These are phyloP conservation scores for Brassica rapa DNA, from an alignment of 345 rosid genomes.

Conservation along the genomic window DNA sequence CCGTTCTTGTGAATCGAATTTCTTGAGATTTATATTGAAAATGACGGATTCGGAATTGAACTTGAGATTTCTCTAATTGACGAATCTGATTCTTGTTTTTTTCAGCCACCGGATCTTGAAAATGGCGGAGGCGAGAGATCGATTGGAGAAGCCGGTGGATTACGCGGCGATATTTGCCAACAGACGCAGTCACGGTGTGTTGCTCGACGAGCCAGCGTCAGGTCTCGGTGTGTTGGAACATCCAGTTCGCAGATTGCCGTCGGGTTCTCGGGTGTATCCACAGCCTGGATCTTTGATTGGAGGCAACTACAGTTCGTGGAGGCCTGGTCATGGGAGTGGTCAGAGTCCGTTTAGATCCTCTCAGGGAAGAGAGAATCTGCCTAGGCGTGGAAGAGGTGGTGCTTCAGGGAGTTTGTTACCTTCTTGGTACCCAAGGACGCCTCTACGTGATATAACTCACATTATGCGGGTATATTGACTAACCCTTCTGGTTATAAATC, in stretches of 20 bases:
- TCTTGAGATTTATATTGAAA: neutral
- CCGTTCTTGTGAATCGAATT: constrained; percentile 19
- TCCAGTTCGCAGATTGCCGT: constrained; percentile 32
- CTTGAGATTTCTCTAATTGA: neutral
- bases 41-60: neutral
- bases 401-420: constrained; percentile 52
- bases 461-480: constrained; percentile 53
- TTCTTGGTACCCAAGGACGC: constrained; percentile 84
- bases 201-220: constrained; percentile 41
- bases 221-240: constrained; percentile 27
- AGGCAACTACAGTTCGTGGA: constrained; percentile 40
- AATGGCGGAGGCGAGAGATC: constrained; percentile 77
- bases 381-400: constrained; percentile 42
- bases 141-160: constrained; percentile 60
- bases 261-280: constrained; percentile 16
- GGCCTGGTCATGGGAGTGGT: constrained; percentile 39
- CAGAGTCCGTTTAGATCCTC: constrained; percentile 35
- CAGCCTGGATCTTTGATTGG: constrained; percentile 15
- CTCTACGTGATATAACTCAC: constrained; percentile 70
- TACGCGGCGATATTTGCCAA: constrained; percentile 45
- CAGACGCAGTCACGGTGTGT: constrained; percentile 46
- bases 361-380: constrained; percentile 50
- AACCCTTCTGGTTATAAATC: neutral
- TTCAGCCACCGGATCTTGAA: constrained; percentile 3
- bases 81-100: neutral